Evolutionary conservation across 176 grass and related monocot genomes (phyloP), one percentile per base, ranked within the genome.

Genomic region (Stipa capillata): DNA sequence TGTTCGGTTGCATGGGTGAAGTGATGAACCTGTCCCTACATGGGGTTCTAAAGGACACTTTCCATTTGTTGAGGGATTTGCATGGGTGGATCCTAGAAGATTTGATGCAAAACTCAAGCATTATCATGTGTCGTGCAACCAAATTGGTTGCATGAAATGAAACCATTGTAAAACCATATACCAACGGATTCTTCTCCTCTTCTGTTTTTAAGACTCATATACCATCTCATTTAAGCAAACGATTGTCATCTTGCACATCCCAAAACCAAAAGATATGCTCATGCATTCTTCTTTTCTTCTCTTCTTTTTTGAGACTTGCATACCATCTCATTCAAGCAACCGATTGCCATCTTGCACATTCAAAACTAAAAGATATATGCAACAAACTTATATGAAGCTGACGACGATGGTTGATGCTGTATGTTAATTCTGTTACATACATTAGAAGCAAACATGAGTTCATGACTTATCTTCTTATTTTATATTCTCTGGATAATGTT

Each of bases 401-500:
- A 10, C 16, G 8, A 66, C 17, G 60, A 40, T 63, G 18, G 10
- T 74, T 75, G 47, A 61, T 81, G 44, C 42, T 40, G 54, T 50
- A 17, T 49, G 31, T 51, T 55, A 32, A 8, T 61, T 72, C 23
- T 73, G 32, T 79, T 70, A 33, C 8, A 58, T 83, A 78, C 23
- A 6, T 65, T 42, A 74, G 62, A 21, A 63, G 27, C 6, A 24
- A 79, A 65, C 36, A 65, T 12, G 59, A 24, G 34, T 39, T 56
- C 62, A 56, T 70, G 63, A 32, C 25, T 40, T 70, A 39, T 56
- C 43, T 82, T 86, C 24, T 49, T 67, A 79, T 54, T 48, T 83
- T 31, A 52, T 54, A 80, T 63, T 75, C 9, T 69, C 27, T 77
- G 42, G 73, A 78, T 28, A 65, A 86, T 77, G 47, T 89, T 84